Evolutionary conservation across 2,329 filamentous ascomycete genomes (phyloP), one percentile per base, ranked within the genome.

Genomic region (Chalaropsis thielavioides): DNA sequence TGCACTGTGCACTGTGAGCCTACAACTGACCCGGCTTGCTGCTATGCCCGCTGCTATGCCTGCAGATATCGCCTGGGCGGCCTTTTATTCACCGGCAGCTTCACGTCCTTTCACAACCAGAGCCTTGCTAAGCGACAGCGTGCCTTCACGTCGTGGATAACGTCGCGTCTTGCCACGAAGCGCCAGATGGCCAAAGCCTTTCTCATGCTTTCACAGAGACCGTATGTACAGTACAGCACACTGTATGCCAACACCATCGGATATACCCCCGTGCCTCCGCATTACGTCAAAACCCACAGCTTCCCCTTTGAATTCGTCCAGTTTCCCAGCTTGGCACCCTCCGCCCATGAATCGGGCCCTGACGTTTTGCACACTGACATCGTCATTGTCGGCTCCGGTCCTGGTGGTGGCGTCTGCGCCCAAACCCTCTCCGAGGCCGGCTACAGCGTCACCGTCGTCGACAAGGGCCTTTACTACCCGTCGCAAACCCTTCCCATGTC

Each of bases 371-470:
- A 56, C 27, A 56, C 51, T 13, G 92, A 96, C 73, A 84, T 95
- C 0, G 83, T 95, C 49, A 85, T 96, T 66, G 81, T 96, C 22
- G 92, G 92, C 1, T 94, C 89, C 44, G 92, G 92, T 35, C 95
- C 89, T 70, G 92, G 92, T 68, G 91, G 89, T 49, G 89, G 81
- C 10, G 90, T 96, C 0, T 83, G 81, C 43, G 91, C 92, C 27
- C 92, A 92, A 74, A 87, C 89, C 62, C 76, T 96, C 1, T 83
- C 91, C 10, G 86, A 91, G 73, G 88, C 86, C 0, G 89, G 88
- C 3, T 79, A 88, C 68, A 78, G 79, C 22, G 90, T 96, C 35
- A 73, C 95, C 3, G 89, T 96, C 0, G 85, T 90, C 2, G 90
- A 95, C 69, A 94, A 94, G 72, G 83, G 83, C 1, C 90, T 92